Percentiles rank a stretch among this genome's conserved stretches.
phyloP scores from a whole-genome alignment of 805 yeast species.

The Phaffomyces thermotolerans region DNA sequence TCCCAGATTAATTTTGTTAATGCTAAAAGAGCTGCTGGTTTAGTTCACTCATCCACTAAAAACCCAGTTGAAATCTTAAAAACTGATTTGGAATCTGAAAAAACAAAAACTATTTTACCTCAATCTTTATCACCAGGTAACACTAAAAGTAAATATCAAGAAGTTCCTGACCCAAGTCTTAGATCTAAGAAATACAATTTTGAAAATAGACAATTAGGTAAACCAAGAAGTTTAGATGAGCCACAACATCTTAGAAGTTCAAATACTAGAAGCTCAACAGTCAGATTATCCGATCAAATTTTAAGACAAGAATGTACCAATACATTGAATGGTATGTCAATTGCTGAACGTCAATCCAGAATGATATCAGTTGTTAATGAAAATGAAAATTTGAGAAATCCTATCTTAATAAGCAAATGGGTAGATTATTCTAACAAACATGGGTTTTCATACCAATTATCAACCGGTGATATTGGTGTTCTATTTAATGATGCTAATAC shows the following conservation, averaged over 20 bases:
- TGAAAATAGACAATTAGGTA: constrained; percentile 29
- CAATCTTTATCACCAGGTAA: constrained; percentile 89
- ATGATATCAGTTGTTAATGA: constrained; percentile 24
- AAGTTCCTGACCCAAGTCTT: constrained; percentile 28
- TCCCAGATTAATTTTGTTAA: constrained; percentile 60
- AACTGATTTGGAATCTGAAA: constrained; percentile 63
- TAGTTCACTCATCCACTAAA: constrained; percentile 38
- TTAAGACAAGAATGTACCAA: constrained; percentile 40
- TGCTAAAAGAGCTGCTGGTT: constrained; percentile 59
- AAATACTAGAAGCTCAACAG: constrained; percentile 5
- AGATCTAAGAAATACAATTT: constrained; percentile 16
- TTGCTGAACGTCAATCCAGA: constrained; percentile 38
- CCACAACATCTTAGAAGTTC: constrained; percentile 9
- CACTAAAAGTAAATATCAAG: constrained; percentile 80
- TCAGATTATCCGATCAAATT: constrained; percentile 22
- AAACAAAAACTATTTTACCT: constrained; percentile 67
- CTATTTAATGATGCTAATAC: constrained; percentile 81
- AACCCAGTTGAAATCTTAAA: constrained; percentile 65
- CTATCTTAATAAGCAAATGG: constrained; percentile 86
- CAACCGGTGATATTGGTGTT: constrained; percentile 87
- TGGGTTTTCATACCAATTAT: constrained; percentile 89
- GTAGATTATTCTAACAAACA: constrained; percentile 95
- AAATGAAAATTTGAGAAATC: constrained; percentile 31
- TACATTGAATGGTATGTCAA: constrained; percentile 37
- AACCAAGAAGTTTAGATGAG: constrained; percentile 31